Conservation (phyloP, 257 asterid genomes). For the Coffea canephora region DNA sequence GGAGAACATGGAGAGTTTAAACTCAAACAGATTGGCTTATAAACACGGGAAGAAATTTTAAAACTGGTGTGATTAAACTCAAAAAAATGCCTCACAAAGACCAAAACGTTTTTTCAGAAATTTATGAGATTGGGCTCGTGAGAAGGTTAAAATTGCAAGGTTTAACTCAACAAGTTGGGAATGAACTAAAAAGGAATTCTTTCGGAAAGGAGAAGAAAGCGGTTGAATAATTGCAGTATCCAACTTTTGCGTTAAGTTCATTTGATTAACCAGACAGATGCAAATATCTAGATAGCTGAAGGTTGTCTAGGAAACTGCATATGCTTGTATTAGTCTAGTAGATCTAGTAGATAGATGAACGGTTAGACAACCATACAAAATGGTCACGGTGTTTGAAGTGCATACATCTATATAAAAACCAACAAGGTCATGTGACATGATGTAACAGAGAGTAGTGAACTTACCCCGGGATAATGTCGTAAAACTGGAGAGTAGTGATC, state of each 20-base stretch:
- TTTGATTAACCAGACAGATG: neutral
- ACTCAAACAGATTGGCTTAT: neutral
- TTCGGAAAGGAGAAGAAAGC: neutral
- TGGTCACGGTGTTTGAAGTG: neutral
- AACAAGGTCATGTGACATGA: neutral
- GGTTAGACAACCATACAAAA: neutral
- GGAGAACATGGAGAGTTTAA: neutral
- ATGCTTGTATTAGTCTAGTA: neutral
- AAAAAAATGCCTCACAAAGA: neutral
- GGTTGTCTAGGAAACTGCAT: neutral
- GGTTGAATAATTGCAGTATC: too few species aligned
- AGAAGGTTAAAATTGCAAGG: neutral
- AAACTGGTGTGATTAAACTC: neutral
- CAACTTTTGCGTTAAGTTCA: neutral
- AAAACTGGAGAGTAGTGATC: conserved; percentile 86
- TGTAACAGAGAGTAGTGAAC: conserved; percentile 22
- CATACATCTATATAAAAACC: neutral
- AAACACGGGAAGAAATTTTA: neutral
- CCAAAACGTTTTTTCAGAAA: neutral
- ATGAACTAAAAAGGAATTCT: neutral
- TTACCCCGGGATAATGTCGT: conserved; percentile 93
- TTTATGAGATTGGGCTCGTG: neutral
- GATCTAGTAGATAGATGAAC: neutral
- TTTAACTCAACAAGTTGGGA: neutral
- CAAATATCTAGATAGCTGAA: neutral